Base-by-base conservation (phyloP, 1,284 basidiomycete species). In the Pterulicium gracile region DNA sequence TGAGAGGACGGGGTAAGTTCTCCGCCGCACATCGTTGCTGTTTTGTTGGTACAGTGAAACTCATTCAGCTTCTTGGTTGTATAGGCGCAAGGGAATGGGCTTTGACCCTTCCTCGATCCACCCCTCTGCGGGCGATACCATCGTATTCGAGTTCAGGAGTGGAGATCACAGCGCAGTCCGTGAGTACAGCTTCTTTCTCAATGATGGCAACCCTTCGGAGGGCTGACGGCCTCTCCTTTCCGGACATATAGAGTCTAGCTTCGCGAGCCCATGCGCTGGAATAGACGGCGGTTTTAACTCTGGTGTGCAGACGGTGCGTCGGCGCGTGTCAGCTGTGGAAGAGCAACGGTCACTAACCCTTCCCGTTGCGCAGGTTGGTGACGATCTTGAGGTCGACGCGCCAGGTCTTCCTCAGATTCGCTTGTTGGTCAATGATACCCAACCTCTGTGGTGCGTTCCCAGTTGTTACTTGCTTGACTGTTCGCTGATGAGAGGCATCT, bases 31-130 rank as follows among this genome's bases (percentile, higher is more conserved):
- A 15, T 24, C 39, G 23, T 10, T 15, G 18, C 14, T 20, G 34
- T 27, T 13, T 22, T 22, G n/a, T n/a, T n/a, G 10, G 35, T 18
- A 19, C 27, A 7, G 10, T 32, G 10, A 32, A 10, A n/a, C 27
- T 32, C 27, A 32, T 32, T 7, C 27, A 10, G 7, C 10, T 32
- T 32, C 27, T 32, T 32, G 27, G 27, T 21, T 34, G 18, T 40
- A 24, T 43, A 66, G 63, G 21, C 55, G 59, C 48, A 67, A 67
- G 46, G 65, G 65, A 18, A 48, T 61, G 13, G 65, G 65, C 19
- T 66, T 67, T 47, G 63, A 65, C 49, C 64, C 65, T 10, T 65
- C 64, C 14, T 60, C 58, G 0, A 63, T 67, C 35, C 51, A 60
- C 32, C 63, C 64, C 20, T 20, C 18, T 1, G 48, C 47, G 15